Percentiles rank a stretch among this genome's conserved stretches.
phyloP scores from a whole-genome alignment of 208 protist genomes.

The Acanthamoeba culbertsoni region DNA sequence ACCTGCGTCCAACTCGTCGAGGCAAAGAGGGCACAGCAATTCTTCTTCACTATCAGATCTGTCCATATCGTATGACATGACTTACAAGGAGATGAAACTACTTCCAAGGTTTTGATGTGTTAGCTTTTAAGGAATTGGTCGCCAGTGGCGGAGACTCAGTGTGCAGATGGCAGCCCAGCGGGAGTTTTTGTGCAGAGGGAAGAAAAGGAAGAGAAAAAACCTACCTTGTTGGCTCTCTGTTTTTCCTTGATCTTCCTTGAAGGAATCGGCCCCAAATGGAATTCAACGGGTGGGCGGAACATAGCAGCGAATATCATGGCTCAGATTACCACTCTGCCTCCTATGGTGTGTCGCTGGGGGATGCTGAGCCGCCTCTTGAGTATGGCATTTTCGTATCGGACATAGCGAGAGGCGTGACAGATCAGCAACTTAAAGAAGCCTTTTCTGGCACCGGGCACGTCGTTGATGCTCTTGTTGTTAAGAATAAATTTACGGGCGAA shows the following conservation, averaged over 20 bases:
- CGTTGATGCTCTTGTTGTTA: constrained; percentile 65
- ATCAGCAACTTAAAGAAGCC: constrained; percentile 66
- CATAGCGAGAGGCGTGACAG: constrained; percentile 68
- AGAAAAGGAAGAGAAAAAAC: background rate
- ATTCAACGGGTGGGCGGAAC: too few species aligned
- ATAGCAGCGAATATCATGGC: too few species aligned
- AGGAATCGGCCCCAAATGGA: too few species aligned
- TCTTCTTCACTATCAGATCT: constrained; percentile 72
- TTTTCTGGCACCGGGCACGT: constrained; percentile 64
- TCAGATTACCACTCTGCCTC: too few species aligned
- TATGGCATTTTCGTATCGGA: constrained; percentile 42
- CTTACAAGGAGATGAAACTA: background rate
- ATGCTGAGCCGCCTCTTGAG: background rate
- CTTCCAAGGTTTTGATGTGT: background rate
- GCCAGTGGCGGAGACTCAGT: too few species aligned
- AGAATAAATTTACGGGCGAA: constrained; percentile 72
- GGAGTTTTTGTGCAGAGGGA: background rate
- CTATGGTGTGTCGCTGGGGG: too few species aligned
- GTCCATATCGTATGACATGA: background rate
- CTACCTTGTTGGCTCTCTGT: background rate
- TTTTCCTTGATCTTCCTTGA: too few species aligned
- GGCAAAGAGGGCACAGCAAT: constrained; percentile 83
- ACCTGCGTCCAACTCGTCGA: constrained; percentile 84
- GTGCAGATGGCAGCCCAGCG: too few species aligned
- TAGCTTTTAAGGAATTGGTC: too few species aligned